Evolutionary conservation across 495 filamentous ascomycete genomes (phyloP).

Genomic region (Wilcoxina mikolae): DNA sequence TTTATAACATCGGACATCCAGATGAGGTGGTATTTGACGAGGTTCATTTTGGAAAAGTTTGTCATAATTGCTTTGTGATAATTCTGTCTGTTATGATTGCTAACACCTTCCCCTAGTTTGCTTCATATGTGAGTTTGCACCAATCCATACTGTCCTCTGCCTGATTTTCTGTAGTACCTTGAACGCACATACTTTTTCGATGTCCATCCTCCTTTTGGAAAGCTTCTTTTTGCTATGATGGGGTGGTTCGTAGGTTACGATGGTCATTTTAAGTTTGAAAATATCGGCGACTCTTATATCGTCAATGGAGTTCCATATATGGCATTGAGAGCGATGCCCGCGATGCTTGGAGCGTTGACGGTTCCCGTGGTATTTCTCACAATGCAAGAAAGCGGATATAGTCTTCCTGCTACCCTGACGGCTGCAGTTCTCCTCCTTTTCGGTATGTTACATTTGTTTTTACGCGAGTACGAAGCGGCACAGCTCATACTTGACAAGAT

Average conservation of each 20-base stretch:
- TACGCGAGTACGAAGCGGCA: too few species aligned
- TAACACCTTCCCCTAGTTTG: constrained; percentile 28
- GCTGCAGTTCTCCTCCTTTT: constrained; percentile 79
- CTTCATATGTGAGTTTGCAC: constrained; percentile 28
- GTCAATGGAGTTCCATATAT: constrained; percentile 94
- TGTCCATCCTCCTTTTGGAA: constrained; percentile 94
- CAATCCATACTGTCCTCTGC: constrained; percentile 14
- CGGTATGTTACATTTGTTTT: constrained; percentile 14
- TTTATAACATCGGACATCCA: constrained; percentile 87
- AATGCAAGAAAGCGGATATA: constrained; percentile 99
- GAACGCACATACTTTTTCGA: constrained; percentile 99
- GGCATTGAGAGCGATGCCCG: constrained; percentile 85
- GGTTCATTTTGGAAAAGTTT: constrained; percentile 98
- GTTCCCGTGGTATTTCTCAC: constrained; percentile 90
- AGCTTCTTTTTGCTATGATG: constrained; percentile 78
- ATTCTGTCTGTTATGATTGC: not conserved
- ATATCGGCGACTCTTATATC: constrained; percentile 98
- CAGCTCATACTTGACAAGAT: constrained; percentile 35
- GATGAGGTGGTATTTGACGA: constrained; percentile 98
- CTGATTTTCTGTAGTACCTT: constrained; percentile 53
- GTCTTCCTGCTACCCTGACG: constrained; percentile 76
- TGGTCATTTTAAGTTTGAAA: constrained; percentile 94
- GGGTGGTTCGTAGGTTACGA: constrained; percentile 94
- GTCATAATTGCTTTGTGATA: not conserved
- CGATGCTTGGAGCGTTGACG: constrained; percentile 77